Conservation (phyloP, 176 grass and related monocot species). For the Triticum dicoccoides region DNA sequence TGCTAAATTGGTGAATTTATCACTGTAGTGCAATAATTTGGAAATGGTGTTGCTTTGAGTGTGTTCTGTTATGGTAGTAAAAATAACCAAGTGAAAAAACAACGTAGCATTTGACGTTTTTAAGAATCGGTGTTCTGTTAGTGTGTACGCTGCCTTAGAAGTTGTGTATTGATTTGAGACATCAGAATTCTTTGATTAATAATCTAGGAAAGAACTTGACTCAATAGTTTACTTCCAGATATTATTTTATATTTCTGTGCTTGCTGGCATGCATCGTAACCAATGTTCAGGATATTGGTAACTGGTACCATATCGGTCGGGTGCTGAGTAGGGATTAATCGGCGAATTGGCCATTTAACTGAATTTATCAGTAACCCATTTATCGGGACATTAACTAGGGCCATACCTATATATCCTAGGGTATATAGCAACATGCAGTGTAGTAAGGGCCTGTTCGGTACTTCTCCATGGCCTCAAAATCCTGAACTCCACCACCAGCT, state of each 20-base stretch:
- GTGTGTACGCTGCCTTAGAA: constrained; percentile 2
- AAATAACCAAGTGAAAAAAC: background rate
- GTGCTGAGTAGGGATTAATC: too few species aligned
- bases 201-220: background rate
- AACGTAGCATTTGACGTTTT: background rate
- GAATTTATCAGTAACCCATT: too few species aligned
- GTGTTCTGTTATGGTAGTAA: background rate
- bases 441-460: too few species aligned
- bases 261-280: background rate
- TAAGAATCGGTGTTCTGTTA: background rate
- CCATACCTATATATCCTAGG: too few species aligned
- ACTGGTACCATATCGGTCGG: too few species aligned
- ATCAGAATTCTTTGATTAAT: background rate
- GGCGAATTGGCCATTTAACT: too few species aligned
- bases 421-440: too few species aligned
- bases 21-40: background rate
- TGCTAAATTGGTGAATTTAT: background rate
- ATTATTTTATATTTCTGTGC: background rate
- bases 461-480: too few species aligned
- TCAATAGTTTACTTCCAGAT: background rate
- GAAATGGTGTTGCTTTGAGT: background rate
- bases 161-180: background rate
- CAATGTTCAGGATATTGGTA: too few species aligned
- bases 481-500: too few species aligned
- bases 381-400: too few species aligned